Percentiles rank a stretch among this genome's conserved stretches.
Conservation (phyloP, 257 asterid genomes). For the Nicotiana otophora region DNA sequence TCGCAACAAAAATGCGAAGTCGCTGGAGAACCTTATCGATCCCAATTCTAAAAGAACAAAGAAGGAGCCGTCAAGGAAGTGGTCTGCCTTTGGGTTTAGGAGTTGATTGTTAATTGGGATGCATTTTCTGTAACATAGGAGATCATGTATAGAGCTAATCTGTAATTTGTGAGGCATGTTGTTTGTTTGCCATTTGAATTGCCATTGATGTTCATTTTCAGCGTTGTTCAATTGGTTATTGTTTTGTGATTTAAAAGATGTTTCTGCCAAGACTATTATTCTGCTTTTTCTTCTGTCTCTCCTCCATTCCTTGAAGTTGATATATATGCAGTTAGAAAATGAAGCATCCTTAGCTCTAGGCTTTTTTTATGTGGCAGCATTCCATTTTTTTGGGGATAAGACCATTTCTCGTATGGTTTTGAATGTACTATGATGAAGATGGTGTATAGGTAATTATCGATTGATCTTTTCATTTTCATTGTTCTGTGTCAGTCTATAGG, state of each 20-base stretch:
- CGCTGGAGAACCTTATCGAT: constrained; percentile 88
- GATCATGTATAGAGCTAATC: constrained; percentile 50
- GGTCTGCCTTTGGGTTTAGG: constrained; percentile 95
- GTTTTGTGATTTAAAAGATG: constrained; percentile 39
- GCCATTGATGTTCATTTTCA: constrained; percentile 24
- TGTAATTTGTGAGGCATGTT: constrained; percentile 41
- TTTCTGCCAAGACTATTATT: not conserved
- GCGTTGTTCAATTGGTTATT: constrained; percentile 20
- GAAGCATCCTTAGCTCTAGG: not conserved
- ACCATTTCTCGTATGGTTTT: not conserved
- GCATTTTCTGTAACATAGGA: constrained; percentile 39
- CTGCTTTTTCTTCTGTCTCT: not conserved
- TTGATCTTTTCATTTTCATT: not conserved
- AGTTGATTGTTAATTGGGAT: constrained; percentile 38
- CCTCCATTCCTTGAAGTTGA: not conserved
- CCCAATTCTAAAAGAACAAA: constrained; percentile 73
- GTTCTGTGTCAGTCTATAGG: not conserved
- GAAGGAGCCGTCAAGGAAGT: constrained; percentile 87
- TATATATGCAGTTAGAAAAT: not conserved
- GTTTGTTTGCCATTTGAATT: constrained; percentile 32
- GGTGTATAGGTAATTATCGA: no score
- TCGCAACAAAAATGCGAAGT: constrained; percentile 83
- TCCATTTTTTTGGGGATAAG: not conserved
- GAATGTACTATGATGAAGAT: no score
- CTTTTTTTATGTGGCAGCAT: not conserved